Percentiles rank a stretch among this genome's conserved stretches.
These are phyloP conservation scores for Chaetothyriales sp. DNA, from an alignment of 2,329 filamentous ascomycete species.

Conservation along the genomic window DNA sequence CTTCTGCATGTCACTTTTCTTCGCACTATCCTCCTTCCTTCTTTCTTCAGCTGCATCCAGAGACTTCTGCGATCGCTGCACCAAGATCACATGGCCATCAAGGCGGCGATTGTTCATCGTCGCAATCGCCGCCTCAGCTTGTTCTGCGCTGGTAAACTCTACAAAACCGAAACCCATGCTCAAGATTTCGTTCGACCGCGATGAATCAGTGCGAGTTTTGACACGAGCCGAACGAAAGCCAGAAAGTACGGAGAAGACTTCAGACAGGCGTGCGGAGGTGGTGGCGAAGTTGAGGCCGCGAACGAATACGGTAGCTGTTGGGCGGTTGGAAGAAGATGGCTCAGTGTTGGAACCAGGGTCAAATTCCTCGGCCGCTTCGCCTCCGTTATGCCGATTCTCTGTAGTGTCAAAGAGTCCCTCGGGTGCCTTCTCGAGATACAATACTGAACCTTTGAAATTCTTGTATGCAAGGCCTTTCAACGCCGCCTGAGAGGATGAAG, in stretches of 20 bases:
- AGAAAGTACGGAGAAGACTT: constrained; percentile 66
- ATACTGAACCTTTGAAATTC: constrained; percentile 75
- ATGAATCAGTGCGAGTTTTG: constrained; percentile 88
- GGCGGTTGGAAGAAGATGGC: constrained; percentile 20
- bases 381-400: constrained; percentile 9
- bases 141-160: constrained; percentile 65
- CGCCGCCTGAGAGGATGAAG: constrained; percentile 66
- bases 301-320: constrained; percentile 68
- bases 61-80: constrained; percentile 77
- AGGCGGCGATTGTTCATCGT: constrained; percentile 81
- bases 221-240: constrained; percentile 83
- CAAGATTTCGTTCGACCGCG: constrained; percentile 70
- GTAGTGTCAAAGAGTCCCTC: constrained; percentile 55
- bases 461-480: constrained; percentile 79
- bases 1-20: constrained; percentile 59
- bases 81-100: constrained; percentile 72
- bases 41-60: constrained; percentile 78
- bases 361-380: constrained; percentile 20
- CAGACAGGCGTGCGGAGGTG: constrained; percentile 59
- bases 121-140: constrained; percentile 65
- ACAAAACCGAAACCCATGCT: constrained; percentile 98
- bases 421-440: constrained; percentile 89
- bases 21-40: constrained; percentile 66
- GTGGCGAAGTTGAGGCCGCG: constrained; percentile 90
- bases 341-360: constrained; percentile 23